Evolutionary conservation across 2,329 filamentous ascomycete species (phyloP).

Genomic region (Aspergillus quadricinctus): DNA sequence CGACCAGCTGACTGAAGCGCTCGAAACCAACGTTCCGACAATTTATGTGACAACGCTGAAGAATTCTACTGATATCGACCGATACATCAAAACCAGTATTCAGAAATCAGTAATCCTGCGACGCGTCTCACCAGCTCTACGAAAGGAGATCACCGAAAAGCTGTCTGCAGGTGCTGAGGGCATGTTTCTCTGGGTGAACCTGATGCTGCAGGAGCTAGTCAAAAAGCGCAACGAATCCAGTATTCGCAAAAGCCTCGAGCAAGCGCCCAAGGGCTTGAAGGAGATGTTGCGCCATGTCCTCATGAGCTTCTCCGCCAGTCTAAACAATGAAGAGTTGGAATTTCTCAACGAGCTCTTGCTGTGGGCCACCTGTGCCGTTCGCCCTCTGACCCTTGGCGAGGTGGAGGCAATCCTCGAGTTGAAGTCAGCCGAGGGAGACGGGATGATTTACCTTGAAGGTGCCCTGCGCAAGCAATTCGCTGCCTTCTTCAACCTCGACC

Average conservation of each 20-base stretch:
- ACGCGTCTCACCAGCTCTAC: constrained; percentile 26
- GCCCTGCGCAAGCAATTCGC: constrained; percentile 43
- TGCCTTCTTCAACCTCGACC: constrained; percentile 45
- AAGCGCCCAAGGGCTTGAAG: constrained; percentile 44
- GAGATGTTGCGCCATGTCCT: constrained; percentile 43
- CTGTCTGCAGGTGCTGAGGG: constrained; percentile 44
- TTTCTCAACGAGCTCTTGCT: constrained; percentile 47
- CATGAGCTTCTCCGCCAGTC: constrained; percentile 30
- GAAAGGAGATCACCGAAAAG: constrained; percentile 35
- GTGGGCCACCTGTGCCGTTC: constrained; percentile 46
- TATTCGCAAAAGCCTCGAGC: constrained; percentile 43
- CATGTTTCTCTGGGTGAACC: constrained; percentile 48
- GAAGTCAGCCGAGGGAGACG: constrained; percentile 37
- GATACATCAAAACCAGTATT: constrained; percentile 43
- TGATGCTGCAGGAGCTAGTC: constrained; percentile 49
- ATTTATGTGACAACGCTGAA: constrained; percentile 44
- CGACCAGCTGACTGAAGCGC: constrained; percentile 32
- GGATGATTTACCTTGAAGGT: constrained; percentile 35
- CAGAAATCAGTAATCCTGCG: constrained; percentile 36
- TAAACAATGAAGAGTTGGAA: constrained; percentile 29
- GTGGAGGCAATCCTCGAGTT: constrained; percentile 44
- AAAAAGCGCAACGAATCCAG: constrained; percentile 38
- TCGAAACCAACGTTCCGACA: constrained; percentile 34
- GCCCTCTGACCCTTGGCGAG: constrained; percentile 43
- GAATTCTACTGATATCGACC: constrained; percentile 40